Evolutionary conservation across 495 filamentous ascomycete genomes (phyloP).

Genomic region (Aspergillus bertholletiae): DNA sequence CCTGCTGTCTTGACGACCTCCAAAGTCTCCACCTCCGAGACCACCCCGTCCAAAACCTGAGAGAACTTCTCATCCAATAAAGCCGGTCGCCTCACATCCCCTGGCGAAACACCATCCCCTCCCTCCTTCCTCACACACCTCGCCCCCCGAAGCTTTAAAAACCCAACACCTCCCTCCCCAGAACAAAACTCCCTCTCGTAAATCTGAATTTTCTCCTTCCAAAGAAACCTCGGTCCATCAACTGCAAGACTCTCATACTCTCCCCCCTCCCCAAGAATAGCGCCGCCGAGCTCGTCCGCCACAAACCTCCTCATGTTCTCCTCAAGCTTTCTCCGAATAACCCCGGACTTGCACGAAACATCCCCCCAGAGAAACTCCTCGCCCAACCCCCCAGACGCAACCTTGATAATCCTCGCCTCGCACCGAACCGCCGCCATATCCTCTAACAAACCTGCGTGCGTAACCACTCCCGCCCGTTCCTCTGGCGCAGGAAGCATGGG

Average conservation of each 20-base stretch:
- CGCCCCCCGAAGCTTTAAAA: conserved; percentile 56
- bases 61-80: conserved; percentile 46
- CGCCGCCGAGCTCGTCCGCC: conserved; percentile 50
- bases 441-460: conserved; percentile 54
- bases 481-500: conserved; percentile 58
- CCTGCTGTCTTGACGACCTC: background rate
- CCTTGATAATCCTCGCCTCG: conserved; percentile 88
- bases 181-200: conserved; percentile 49
- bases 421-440: conserved; percentile 78
- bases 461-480: conserved; percentile 18
- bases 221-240: conserved; percentile 69
- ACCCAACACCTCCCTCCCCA: conserved; percentile 71
- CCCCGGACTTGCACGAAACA: conserved; percentile 50
- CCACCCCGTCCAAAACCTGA: conserved; percentile 24
- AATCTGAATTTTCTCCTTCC: conserved; percentile 68
- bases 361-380: conserved; percentile 80
- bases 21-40: background rate
- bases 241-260: conserved; percentile 95
- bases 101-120: conserved; percentile 31
- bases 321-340: conserved; percentile 50
- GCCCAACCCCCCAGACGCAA: conserved; percentile 85
- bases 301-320: conserved; percentile 67
- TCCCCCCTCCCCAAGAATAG: conserved; percentile 85
- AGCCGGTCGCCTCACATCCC: conserved; percentile 35
- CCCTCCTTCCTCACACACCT: conserved; percentile 50